phyloP scores from a whole-genome alignment of 1,284 basidiomycete genomes.

The Gastroboletus turbinatus region DNA sequence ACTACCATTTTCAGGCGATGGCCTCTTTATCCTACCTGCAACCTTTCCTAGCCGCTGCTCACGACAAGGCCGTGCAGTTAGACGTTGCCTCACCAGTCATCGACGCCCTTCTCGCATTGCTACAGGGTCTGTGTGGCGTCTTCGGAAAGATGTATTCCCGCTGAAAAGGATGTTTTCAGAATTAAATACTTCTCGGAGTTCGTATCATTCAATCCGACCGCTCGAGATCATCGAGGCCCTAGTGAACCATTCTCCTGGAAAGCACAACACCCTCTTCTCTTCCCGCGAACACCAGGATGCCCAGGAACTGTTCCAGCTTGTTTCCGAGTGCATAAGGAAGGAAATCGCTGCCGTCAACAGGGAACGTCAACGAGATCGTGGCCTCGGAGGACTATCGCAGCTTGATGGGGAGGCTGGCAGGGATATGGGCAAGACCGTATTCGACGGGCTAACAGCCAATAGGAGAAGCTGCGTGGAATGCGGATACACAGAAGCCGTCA shows the following conservation, averaged over 20 bases:
- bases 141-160: constrained; percentile 2
- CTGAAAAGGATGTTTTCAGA: constrained; percentile 40
- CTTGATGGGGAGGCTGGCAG: constrained; percentile 34
- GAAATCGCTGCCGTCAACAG: constrained; percentile 68
- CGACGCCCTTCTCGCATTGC: constrained; percentile 69
- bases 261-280: constrained; percentile 66
- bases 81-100: constrained; percentile 84
- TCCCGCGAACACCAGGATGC: constrained; percentile 94
- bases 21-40: constrained; percentile 80
- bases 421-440: constrained; percentile 63
- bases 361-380: constrained; percentile 65
- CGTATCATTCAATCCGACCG: constrained; percentile 65
- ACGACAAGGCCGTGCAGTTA: constrained; percentile 68
- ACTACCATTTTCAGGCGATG: constrained; percentile 56
- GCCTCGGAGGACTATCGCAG: constrained; percentile 54
- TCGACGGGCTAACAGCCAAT: constrained; percentile 83
- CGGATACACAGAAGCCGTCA: constrained; percentile 86
- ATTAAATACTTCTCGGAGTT: constrained; percentile 68
- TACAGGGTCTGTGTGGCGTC: constrained; percentile 50
- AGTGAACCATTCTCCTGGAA: constrained; percentile 53
- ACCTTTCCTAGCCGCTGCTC: constrained; percentile 70
- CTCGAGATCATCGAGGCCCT: constrained; percentile 70
- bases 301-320: constrained; percentile 90
- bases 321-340: constrained; percentile 84
- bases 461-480: constrained; percentile 78